Evolutionary conservation across 2,329 filamentous ascomycete genomes (phyloP).

Genomic region (Sporothrix pallida): DNA sequence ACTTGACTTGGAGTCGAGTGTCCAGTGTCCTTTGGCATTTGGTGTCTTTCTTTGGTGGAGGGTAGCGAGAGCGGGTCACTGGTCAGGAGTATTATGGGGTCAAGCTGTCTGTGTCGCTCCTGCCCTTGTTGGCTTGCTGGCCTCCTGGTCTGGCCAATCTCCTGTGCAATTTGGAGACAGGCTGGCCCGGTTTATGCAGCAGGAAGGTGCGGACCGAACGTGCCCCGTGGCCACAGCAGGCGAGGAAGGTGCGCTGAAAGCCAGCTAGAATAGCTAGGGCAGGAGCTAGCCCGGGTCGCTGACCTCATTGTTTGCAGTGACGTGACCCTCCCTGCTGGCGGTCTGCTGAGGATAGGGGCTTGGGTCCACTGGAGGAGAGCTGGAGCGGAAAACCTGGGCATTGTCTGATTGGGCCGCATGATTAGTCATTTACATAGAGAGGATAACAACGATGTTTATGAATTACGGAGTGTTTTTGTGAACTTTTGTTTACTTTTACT

Average conservation of each 20-base stretch:
- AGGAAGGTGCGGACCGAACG: conserved; percentile 5
- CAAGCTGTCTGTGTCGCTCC: conserved; percentile 14
- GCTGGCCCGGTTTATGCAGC: conserved; percentile 23
- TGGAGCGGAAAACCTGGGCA: conserved; percentile 9
- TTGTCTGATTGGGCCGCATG: not conserved
- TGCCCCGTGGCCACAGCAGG: conserved; percentile 21
- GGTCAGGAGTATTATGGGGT: conserved; percentile 4
- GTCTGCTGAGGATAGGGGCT: not conserved
- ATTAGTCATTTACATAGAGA: not conserved
- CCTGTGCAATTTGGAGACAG: conserved; percentile 26
- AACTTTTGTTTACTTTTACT: not conserved
- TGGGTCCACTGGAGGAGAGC: not conserved
- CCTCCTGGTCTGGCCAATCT: conserved; percentile 11
- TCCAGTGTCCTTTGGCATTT: too few relatives aligned
- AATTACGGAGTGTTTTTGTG: too few relatives aligned
- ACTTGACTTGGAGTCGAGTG: too few relatives aligned
- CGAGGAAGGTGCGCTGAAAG: not conserved
- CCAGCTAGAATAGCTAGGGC: too few relatives aligned
- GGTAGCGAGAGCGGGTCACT: too few relatives aligned
- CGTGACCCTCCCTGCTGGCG: not conserved
- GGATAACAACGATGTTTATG: not conserved
- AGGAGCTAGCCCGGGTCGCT: not conserved
- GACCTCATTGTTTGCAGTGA: conserved; percentile 16
- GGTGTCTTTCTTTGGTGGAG: too few relatives aligned
- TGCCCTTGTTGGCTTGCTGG: not conserved